Conservation (phyloP, 1,284 basidiomycete genomes). For the Inonotus obliquus region DNA sequence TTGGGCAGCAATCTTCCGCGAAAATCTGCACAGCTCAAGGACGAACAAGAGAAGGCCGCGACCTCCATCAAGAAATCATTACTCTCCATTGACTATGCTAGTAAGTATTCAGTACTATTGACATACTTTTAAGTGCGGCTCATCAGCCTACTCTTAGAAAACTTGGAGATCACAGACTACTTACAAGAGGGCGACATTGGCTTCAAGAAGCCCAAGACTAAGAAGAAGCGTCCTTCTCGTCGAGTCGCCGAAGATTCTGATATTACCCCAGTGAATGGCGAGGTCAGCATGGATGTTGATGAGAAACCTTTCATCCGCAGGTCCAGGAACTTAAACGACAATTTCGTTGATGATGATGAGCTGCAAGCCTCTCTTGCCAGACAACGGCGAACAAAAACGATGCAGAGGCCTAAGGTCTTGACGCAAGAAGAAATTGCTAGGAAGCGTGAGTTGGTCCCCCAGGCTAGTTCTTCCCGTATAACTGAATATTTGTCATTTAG, state of each 20-base stretch:
- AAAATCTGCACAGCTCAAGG: slow-evolving; percentile 35
- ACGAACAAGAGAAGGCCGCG: slow-evolving; percentile 53
- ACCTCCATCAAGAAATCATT: slow-evolving; percentile 72
- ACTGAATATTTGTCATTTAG: slow-evolving; percentile 33
- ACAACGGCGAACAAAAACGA: slow-evolving; percentile 69
- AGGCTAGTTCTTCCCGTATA: slow-evolving; percentile 17
- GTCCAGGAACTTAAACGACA: slow-evolving; percentile 68
- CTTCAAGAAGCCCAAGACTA: slow-evolving; percentile 95
- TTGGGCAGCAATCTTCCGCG: slow-evolving; percentile 52
- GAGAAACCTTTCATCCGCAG: slow-evolving; percentile 57
- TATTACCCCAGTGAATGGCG: slow-evolving; percentile 35
- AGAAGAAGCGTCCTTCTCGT: slow-evolving; percentile 83
- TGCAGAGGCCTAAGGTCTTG: slow-evolving; percentile 73
- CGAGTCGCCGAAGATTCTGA: slow-evolving; percentile 65
- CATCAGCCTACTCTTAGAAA: slow-evolving; percentile 51
- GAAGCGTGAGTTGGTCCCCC: slow-evolving; percentile 55
- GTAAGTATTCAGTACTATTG: slow-evolving; percentile 41
- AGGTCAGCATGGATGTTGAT: slow-evolving; percentile 76
- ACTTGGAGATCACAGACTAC: slow-evolving; percentile 84
- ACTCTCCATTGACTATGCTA: slow-evolving; percentile 87
- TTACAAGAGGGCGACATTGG: slow-evolving; percentile 86
- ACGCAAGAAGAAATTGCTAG: slow-evolving; percentile 84
- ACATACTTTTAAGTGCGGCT: not conserved
- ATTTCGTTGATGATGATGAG: slow-evolving; percentile 98
- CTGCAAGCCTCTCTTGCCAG: slow-evolving; percentile 90